Evolutionary conservation across 2,329 filamentous ascomycete genomes (phyloP), one percentile per base, ranked within the genome.

Genomic region (Aureobasidium melanogenum): DNA sequence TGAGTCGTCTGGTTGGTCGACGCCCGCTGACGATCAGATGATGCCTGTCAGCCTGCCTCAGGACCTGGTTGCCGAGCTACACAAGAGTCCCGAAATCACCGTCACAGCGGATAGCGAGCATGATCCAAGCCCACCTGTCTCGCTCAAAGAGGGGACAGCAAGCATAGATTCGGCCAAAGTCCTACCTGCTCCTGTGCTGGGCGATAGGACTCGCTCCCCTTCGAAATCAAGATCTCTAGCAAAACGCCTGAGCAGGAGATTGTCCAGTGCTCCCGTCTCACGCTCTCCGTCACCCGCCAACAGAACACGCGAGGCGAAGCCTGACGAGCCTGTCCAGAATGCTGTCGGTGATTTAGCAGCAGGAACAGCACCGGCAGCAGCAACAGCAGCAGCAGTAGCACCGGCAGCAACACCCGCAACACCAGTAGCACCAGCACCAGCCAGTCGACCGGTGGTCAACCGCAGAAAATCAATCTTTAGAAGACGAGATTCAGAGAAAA

Each of bases 1-100:
- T n/a, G 73, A 73, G 58, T 76, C 76, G 19, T 78, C 76, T 19
- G 76, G 72, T 28, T 75, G 73, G 61, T 77, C 74, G 10, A 79
- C 76, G 54, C 77, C 77, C 12, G 74, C 73, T 32, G 72, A 74
- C 61, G 66, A 58, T 2, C 60, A 55, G 28, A 71, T 72, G 34
- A 65, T 67, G 22, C 68, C 69, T 39, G 63, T 64, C 15, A 63
- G 64, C 5, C 68, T 74, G 57, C 65, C 69, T 66, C 64, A 69
- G 61, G 69, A 70, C 12, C 64, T 71, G 28, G 67, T 67, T 38
- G 69, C 65, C 14, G 64, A 71, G 60, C 55, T 72, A 62, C 69
- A 71, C 47, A 71, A 68, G 63, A 70, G 64, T 59, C 68, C 72
- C 3, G 68, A 67, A 46, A 66, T 67, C 39, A 66, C 60, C 9